Evolutionary conservation across 495 filamentous ascomycete species (phyloP).

Genomic region (Penicillium bialowiezense): DNA sequence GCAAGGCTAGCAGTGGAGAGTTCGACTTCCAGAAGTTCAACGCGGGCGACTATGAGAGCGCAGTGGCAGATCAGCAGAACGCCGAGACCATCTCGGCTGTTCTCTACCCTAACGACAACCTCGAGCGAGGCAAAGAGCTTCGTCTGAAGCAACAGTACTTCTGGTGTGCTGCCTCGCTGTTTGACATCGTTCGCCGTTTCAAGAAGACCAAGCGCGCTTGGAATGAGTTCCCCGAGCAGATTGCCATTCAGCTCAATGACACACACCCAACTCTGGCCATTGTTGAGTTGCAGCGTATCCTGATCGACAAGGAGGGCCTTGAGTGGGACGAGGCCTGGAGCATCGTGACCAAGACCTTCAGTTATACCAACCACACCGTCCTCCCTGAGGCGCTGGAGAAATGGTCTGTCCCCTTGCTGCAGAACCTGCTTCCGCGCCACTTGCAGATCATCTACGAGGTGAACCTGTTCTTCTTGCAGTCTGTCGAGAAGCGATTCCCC

Average conservation of each 20-base stretch:
- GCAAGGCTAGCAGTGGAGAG: conserved; percentile 93
- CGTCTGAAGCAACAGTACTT: conserved; percentile 99
- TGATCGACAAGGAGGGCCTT: conserved; percentile 84
- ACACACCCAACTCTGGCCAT: conserved; percentile 96
- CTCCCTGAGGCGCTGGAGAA: conserved; percentile 96
- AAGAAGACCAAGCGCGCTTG: conserved; percentile 93
- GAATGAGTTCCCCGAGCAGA: conserved; percentile 88
- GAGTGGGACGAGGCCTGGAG: conserved; percentile 93
- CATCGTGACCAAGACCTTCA: conserved; percentile 75
- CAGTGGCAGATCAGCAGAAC: conserved; percentile 90
- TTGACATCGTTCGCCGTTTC: conserved; percentile 94
- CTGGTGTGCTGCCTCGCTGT: conserved; percentile 96
- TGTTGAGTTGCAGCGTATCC: conserved; percentile 89
- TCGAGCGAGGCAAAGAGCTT: conserved; percentile 94
- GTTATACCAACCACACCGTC: conserved; percentile 98
- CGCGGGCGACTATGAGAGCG: conserved; percentile 94
- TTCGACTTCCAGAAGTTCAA: conserved; percentile 99
- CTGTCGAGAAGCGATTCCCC: conserved; percentile 85
- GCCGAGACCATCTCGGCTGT: conserved; percentile 98
- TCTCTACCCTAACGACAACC: conserved; percentile 95
- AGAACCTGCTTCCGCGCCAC: conserved; percentile 90
- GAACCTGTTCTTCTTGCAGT: conserved; percentile 89
- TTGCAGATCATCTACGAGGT: conserved; percentile 98
- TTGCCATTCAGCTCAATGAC: conserved; percentile 97
- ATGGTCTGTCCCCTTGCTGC: conserved; percentile 92